Evolutionary conservation across 2,329 filamentous ascomycete species (phyloP).

Genomic region (Meredithiella fracta): DNA sequence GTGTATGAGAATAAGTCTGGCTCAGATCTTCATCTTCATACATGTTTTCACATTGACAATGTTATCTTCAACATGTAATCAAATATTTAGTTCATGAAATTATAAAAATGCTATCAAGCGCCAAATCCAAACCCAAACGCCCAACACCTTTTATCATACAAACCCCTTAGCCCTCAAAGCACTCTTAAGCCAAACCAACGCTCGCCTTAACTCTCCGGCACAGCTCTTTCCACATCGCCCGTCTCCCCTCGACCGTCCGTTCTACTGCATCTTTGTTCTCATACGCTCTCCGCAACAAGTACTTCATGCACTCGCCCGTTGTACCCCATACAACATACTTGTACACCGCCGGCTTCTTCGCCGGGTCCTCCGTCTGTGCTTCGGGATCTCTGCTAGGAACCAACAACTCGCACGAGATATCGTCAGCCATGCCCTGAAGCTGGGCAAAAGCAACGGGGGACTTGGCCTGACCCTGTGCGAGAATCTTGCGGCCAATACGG

Average conservation of each 20-base stretch:
- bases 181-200: conserved; percentile 23
- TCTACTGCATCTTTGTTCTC: conserved; percentile 59
- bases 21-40: too few species aligned
- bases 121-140: too few species aligned
- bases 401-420: conserved; percentile 55
- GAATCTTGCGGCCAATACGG: conserved; percentile 34
- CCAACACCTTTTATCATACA: neutral
- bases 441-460: conserved; percentile 39
- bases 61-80: too few species aligned
- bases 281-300: conserved; percentile 44
- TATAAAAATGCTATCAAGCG: too few species aligned
- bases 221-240: conserved; percentile 47
- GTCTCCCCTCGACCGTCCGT: conserved; percentile 42
- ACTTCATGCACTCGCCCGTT: conserved; percentile 71
- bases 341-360: conserved; percentile 28
- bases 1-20: too few species aligned
- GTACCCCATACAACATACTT: conserved; percentile 57
- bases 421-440: conserved; percentile 90
- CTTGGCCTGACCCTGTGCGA: conserved; percentile 28
- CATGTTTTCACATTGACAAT: too few species aligned
- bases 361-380: conserved; percentile 2
- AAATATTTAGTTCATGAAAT: too few species aligned
- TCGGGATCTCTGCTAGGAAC: conserved; percentile 9
- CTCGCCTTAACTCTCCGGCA: conserved; percentile 34
- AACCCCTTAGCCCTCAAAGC: neutral